Evolutionary conservation across 2,329 filamentous ascomycete species (phyloP).

Genomic region (Arthrocladium fulminans): DNA sequence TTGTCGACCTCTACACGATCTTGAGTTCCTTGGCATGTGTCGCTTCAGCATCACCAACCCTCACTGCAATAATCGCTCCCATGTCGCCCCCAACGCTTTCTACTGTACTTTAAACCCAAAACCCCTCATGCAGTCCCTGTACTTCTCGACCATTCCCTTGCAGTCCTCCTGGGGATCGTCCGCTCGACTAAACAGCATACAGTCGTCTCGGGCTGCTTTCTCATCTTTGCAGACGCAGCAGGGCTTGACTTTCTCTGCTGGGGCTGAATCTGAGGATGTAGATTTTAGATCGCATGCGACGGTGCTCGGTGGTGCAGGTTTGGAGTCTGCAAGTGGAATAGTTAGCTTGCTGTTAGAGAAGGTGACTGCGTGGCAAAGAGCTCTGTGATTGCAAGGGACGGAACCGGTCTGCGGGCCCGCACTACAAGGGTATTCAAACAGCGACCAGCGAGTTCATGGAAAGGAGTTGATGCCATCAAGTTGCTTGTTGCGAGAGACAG

Average conservation of each 20-base stretch:
- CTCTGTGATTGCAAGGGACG: too few species aligned
- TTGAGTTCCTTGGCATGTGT: too few species aligned
- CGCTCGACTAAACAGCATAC: slow-evolving; percentile 92
- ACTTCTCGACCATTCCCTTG: slow-evolving; percentile 70
- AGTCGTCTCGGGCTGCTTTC: slow-evolving; percentile 87
- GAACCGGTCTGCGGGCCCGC: too few species aligned
- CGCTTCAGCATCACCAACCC: background rate
- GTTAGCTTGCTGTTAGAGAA: background rate
- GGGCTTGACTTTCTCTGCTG: slow-evolving; percentile 48
- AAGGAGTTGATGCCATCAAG: background rate
- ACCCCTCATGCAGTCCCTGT: slow-evolving; percentile 84
- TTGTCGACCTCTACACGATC: background rate
- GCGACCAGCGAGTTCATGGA: background rate
- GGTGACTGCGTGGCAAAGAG: background rate
- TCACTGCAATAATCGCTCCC: background rate
- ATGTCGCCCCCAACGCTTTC: background rate
- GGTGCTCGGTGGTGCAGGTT: slow-evolving; percentile 8
- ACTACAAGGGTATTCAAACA: too few species aligned
- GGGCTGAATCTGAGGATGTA: slow-evolving; percentile 4
- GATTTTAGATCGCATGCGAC: slow-evolving; percentile 12
- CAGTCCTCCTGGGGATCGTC: slow-evolving; percentile 78
- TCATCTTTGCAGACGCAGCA: slow-evolving; percentile 98
- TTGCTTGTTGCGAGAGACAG: background rate
- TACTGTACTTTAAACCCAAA: slow-evolving; percentile 66
- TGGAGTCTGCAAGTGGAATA: background rate